Evolutionary conservation across 345 rosid genomes (phyloP), one percentile per base, ranked within the genome.

Genomic region (Arabis hirsuta): DNA sequence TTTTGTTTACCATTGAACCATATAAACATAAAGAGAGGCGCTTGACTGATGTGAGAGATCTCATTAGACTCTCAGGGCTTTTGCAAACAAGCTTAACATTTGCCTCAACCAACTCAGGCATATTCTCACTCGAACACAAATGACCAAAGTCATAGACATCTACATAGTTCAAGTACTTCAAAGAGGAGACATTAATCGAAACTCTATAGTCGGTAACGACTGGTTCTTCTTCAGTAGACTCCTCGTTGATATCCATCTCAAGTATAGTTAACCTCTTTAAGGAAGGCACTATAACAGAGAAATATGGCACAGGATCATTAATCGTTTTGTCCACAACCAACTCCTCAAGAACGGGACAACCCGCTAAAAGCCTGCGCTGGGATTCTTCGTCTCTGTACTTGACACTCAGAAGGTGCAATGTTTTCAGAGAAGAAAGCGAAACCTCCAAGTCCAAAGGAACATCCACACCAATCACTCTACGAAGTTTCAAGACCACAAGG

Each of bases 1-100:
- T 14, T 24, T 7, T 46, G 6, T 0, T 19, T 48, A 64, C 69
- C 56, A 36, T 3, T 65, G 46, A 34, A 12, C 6, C 34, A 5
- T 0, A 7, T 41, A 50, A 39, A 47, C 67, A 70, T 50, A 59
- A 48, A 7, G 51, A 70, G 59, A 59, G 59, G 9, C 48, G 20
- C 31, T 70, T 70, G 59, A 50, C 67, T 38, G 74, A 70, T 36
- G 67, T 19, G 51, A 59, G 11, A 51, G 51, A 70, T 48, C 42
- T 9, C 51, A 70, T 16, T n/a, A 70, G 66, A 42, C 2, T 38
- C 66, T 36, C 29, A 9, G 67, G 39, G 16, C 12, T 34, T 22
- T 48, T 7, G 20, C 14, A 14, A 50, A 36, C 22, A 38, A 59
- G 7, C 2, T 58, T 48, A 3, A 70, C 66, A 48, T 59, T 70